Evolutionary conservation across 495 filamentous ascomycete species (phyloP).

Genomic region (Podospora pseudopauciseta): DNA sequence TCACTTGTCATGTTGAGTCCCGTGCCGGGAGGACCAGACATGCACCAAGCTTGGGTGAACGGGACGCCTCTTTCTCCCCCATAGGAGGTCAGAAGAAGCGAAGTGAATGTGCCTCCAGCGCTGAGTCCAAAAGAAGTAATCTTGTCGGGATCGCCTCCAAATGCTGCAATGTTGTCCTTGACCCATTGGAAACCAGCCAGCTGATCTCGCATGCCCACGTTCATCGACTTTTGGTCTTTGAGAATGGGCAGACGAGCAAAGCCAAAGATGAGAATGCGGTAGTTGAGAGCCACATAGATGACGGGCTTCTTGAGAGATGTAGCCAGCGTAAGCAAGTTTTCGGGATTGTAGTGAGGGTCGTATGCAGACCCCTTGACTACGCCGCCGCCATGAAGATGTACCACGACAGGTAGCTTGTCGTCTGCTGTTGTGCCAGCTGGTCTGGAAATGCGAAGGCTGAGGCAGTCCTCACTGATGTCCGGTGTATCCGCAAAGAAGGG

Average conservation of each 20-base stretch:
- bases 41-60: constrained; percentile 36
- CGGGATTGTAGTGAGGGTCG: constrained; percentile 35
- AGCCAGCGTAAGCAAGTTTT: constrained; percentile 35
- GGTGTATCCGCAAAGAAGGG: constrained; percentile 38
- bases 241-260: constrained; percentile 22
- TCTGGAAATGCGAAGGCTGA: constrained; percentile 41
- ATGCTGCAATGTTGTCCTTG: constrained; percentile 40
- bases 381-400: constrained; percentile 42
- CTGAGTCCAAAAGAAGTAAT: constrained; percentile 29
- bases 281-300: constrained; percentile 32
- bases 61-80: constrained; percentile 32
- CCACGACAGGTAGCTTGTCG: constrained; percentile 41
- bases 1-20: constrained; percentile 41
- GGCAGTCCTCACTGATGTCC: constrained; percentile 39
- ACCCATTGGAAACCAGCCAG: constrained; percentile 32
- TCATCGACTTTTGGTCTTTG: constrained; percentile 24
- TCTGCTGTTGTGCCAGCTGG: constrained; percentile 26
- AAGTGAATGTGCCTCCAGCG: constrained; percentile 25
- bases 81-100: constrained; percentile 36
- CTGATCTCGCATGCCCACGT: constrained; percentile 34
- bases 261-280: constrained; percentile 30
- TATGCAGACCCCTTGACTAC: constrained; percentile 37
- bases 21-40: constrained; percentile 43
- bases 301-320: constrained; percentile 36
- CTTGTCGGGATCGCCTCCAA: constrained; percentile 23